Conservation (phyloP, 78 protist species). For the Chrysochromulina parva region DNA sequence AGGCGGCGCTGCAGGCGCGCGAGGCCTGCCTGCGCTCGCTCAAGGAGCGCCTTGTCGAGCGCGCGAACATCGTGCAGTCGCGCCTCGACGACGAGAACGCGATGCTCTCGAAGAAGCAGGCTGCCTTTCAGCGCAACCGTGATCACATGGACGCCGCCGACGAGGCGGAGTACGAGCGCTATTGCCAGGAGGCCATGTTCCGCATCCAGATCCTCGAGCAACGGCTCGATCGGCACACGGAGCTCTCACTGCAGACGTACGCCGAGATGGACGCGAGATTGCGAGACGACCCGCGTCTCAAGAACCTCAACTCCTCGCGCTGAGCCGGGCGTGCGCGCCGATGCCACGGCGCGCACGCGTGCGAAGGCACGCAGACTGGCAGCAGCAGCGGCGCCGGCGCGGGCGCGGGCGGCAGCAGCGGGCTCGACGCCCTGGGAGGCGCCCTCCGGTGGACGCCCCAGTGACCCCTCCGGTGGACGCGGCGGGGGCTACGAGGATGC, state of each 20-base stretch:
- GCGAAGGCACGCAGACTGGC: no score
- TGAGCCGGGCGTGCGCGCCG: no score
- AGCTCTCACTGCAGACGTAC: constrained; percentile 33
- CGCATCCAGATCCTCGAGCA: constrained; percentile 58
- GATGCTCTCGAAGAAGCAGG: neutral
- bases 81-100: constrained; percentile 62
- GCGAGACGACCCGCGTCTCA: constrained; percentile 36
- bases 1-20: constrained; percentile 20
- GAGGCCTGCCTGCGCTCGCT: constrained; percentile 18
- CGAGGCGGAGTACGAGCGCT: constrained; percentile 52
- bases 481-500: no score
- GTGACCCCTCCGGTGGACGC: no score
- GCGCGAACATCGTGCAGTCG: constrained; percentile 58
- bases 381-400: no score
- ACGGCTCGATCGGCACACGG: constrained; percentile 50
- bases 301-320: neutral
- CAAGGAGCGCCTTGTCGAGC: constrained; percentile 53
- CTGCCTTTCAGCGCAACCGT: constrained; percentile 29
- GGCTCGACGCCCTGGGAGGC: no score
- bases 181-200: constrained; percentile 55
- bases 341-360: no score
- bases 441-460: no score
- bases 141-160: constrained; percentile 37
- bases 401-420: no score
- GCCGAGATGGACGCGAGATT: constrained; percentile 41